phyloP scores from a whole-genome alignment of 345 rosid species.

The Trapa incisa region DNA sequence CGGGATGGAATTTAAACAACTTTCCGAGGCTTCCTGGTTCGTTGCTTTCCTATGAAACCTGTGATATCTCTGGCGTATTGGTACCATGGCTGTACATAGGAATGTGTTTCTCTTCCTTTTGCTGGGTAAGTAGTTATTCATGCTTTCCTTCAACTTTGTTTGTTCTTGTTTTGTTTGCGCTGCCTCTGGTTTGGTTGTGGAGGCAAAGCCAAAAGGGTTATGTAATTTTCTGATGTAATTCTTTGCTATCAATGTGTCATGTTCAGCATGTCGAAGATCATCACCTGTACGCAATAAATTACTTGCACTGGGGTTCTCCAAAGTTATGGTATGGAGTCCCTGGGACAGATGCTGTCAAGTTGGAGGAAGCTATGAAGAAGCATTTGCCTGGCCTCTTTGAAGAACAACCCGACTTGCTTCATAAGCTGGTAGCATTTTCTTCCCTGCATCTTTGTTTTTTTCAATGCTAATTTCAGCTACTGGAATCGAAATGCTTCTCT shows the following conservation, averaged over 20 bases:
- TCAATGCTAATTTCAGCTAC: not conserved
- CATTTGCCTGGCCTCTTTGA: constrained; percentile 89
- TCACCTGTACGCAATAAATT: constrained; percentile 88
- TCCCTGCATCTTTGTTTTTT: constrained; percentile 5
- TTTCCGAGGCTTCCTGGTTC: constrained; percentile 92
- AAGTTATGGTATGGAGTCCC: constrained; percentile 96
- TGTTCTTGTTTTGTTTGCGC: not conserved
- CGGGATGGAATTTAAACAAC: constrained; percentile 98
- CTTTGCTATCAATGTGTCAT: constrained; percentile 13
- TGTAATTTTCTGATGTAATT: constrained; percentile 8
- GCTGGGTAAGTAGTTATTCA: constrained; percentile 61
- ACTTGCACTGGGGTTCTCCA: constrained; percentile 97
- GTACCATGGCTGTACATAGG: constrained; percentile 98
- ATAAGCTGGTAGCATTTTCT: constrained; percentile 67
- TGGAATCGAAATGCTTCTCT: not conserved
- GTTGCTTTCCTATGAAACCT: constrained; percentile 65
- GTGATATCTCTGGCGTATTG: constrained; percentile 96
- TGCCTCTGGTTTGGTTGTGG: not conserved
- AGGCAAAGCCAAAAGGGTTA: not conserved
- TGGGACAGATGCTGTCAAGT: constrained; percentile 59
- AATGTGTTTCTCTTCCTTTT: constrained; percentile 98
- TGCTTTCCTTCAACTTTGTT: not conserved
- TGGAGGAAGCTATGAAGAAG: constrained; percentile 89
- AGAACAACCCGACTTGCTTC: constrained; percentile 96
- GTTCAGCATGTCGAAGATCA: constrained; percentile 98